Evolutionary conservation across 495 filamentous ascomycete species (phyloP), one percentile per base, ranked within the genome.

Genomic region (Podospora pseudopauciseta): DNA sequence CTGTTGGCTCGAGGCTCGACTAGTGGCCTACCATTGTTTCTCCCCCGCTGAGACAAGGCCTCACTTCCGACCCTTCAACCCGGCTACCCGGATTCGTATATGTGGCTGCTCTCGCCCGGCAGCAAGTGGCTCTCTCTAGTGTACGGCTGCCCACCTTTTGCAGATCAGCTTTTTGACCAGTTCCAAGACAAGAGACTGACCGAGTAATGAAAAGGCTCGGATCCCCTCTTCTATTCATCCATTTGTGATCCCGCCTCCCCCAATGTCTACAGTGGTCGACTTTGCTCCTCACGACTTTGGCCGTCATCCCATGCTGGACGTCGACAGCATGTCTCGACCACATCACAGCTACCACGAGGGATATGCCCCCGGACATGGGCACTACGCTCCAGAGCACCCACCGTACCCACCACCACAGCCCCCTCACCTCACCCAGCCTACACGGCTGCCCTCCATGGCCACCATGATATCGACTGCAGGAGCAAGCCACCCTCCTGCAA

Each of bases 321-420:
- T 58, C 61, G 61, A n/a, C 61, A 75, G 77, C 71, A 84, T 84
- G 81, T 78, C 81, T 69, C 80, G 79, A 75, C 79, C 77, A 70
- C 70, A 76, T 68, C 75, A 82, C 66, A 70, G 70, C 68, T 80
- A 79, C 39, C 78, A 80, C 53, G 79, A 80, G 65, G 75, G 74
- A 64, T 82, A 81, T 67, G 73, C 77, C 70, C 76, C 80, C 56
- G 68, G 73, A 71, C 77, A 78, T 67, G 71, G 70, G 32, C 80
- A 80, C 67, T 81, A 82, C 72, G 68, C 74, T 16, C 75, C 74
- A 66, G 80, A 82, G 32, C 74, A 67, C 19, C 27, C 70, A 30
- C 73, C 74, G 60, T 73, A 64, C 6, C 68, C 66, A 23, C 65
- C 64, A 39, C 64, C 32, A 26, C 70, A 71, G n/a, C 18, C 32